Base-by-base conservation (phyloP, 1,284 basidiomycete species). In the Cryptococcus sp. region DNA sequence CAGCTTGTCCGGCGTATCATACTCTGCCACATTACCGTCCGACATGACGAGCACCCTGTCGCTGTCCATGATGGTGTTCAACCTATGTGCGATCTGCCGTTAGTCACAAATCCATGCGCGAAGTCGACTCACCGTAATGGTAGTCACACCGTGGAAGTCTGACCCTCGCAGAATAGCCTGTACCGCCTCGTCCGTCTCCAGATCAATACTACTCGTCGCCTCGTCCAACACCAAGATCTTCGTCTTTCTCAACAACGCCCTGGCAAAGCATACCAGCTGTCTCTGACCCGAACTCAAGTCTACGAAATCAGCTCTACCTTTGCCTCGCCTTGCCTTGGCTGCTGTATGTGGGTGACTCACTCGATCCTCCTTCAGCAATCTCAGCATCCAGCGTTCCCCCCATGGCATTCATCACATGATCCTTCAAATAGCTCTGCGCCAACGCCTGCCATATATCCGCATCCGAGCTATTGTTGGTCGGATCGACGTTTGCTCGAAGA, bases 191-290 rank as follows among this genome's bases (percentile, higher is more conserved):
- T 95, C 91, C 2, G 91, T 95, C 65, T 93, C 87, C 33, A 94
- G 76, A 66, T 94, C 91, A 47, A 95, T 87, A 12, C 59, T 62
- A 39, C 58, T 63, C 4, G 72, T 73, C 40, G 85, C 87, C 79
- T 95, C 91, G 66, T 97, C 92, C 16, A 95, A 78, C 2, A 95
- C 86, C 1, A 95, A 76, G 34, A 97, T 85, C 72, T 85, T 91
- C 11, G 86, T 82, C 79, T 85, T 84, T 37, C 83, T 78, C 48
- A 92, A 68, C 14, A 89, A 69, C 0, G 87, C 89, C 36, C 88
- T 74, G 0, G 87, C 85, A 60, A 89, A 89, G 71, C 87, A 92
- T 9, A 92, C 64, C 5, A 92, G 74, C 66, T 93, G 88, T 39
- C 86, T 73, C 68, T 97, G 91, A 4, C 93, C 93, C 7, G 86